Conservation (phyloP, 768 basidiomycete genomes). For the Cubamyces sp. region DNA sequence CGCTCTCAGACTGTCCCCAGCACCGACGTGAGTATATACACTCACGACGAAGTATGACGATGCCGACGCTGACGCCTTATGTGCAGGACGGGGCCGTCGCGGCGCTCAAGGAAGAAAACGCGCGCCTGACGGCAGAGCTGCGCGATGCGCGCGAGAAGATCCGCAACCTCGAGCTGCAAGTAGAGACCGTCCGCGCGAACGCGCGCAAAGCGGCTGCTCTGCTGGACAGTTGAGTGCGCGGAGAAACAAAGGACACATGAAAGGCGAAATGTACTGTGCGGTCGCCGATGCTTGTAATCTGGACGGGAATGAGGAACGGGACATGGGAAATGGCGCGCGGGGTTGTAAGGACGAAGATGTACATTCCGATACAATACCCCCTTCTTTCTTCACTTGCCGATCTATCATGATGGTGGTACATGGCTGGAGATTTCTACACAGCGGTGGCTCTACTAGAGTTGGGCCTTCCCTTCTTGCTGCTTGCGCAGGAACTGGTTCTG, state of each 20-base stretch:
- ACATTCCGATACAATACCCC: not conserved
- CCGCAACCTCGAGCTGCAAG: slow-evolving; percentile 80
- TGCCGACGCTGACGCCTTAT: not conserved
- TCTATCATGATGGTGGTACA: not conserved
- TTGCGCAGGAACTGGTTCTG: slow-evolving; percentile 60
- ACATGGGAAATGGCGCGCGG: not conserved
- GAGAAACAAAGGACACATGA: not conserved
- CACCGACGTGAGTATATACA: slow-evolving; percentile 14
- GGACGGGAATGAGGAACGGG: not conserved
- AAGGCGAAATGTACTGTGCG: not conserved
- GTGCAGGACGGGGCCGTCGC: slow-evolving; percentile 26
- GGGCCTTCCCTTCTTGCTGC: not conserved
- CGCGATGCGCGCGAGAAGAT: slow-evolving; percentile 83
- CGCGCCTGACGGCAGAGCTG: slow-evolving; percentile 62
- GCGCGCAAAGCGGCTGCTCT: slow-evolving; percentile 76
- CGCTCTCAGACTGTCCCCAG: slow-evolving; percentile 29
- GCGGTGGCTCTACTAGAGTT: not conserved
- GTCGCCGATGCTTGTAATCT: not conserved
- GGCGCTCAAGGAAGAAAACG: slow-evolving; percentile 59
- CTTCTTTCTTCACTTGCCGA: not conserved
- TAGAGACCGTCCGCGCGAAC: slow-evolving; percentile 75
- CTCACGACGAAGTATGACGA: slow-evolving; percentile 11
- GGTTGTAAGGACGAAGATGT: not conserved
- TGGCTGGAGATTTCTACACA: not conserved
- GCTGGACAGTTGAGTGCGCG: slow-evolving; percentile 38